These are phyloP conservation scores for Blastobotrys indianensis DNA, from an alignment of 1,139 yeast species.

Conservation along the genomic window DNA sequence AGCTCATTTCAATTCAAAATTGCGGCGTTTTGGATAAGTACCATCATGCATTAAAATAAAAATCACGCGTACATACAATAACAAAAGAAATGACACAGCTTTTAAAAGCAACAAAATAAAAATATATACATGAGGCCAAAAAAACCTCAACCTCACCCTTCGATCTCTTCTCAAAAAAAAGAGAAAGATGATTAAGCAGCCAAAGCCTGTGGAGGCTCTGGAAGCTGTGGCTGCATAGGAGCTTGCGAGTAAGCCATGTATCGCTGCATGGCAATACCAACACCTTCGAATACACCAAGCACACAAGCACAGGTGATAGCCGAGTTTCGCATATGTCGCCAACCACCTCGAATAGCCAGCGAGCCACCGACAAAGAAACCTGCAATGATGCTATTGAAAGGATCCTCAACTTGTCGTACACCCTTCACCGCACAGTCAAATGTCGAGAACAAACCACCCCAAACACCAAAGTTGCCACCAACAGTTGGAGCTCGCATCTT, in stretches of 20 bases:
- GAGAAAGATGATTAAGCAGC: slow-evolving; percentile 24
- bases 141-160: not conserved
- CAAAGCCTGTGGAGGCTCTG: slow-evolving; percentile 29
- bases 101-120: too few relatives aligned
- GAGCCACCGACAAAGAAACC: slow-evolving; percentile 99
- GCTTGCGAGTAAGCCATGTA: slow-evolving; percentile 79
- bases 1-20: too few relatives aligned
- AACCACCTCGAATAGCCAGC: slow-evolving; percentile 96
- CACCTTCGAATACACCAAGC: slow-evolving; percentile 96
- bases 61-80: too few relatives aligned
- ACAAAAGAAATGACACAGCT: too few relatives aligned
- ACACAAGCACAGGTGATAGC: slow-evolving; percentile 98
- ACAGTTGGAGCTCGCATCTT: slow-evolving; percentile 97
- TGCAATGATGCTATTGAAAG: slow-evolving; percentile 96
- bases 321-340: slow-evolving; percentile 93
- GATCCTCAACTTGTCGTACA: slow-evolving; percentile 94
- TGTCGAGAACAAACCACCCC: slow-evolving; percentile 98
- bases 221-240: slow-evolving; percentile 44
- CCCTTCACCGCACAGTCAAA: slow-evolving; percentile 96
- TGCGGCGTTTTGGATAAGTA: too few relatives aligned
- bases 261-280: slow-evolving; percentile 92
- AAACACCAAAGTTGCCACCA: slow-evolving; percentile 98
- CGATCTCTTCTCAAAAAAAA: not conserved
- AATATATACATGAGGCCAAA: too few relatives aligned
- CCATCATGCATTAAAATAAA: too few relatives aligned